Conservation (phyloP, 1,284 basidiomycete genomes). For the Puccinia coronata region DNA sequence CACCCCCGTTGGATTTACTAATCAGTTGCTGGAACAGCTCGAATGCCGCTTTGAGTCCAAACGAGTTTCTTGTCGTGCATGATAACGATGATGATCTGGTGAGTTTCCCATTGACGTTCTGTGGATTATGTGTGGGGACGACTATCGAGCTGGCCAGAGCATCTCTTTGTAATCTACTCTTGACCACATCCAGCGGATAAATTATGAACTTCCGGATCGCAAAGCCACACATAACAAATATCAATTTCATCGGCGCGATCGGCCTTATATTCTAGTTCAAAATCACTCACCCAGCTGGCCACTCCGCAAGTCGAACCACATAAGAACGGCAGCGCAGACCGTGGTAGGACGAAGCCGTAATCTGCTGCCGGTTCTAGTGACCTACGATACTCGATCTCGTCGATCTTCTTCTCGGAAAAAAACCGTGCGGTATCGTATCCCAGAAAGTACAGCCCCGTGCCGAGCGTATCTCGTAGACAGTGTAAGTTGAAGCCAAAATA, state of each 20-base stretch:
- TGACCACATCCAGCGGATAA: conserved; percentile 48
- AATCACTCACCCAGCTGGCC: conserved; percentile 63
- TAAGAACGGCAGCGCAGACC: conserved; percentile 72
- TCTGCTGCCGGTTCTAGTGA: conserved; percentile 67
- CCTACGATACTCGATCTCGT: conserved; percentile 29
- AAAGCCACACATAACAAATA: not conserved
- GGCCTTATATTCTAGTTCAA: too few species aligned
- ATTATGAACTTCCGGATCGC: conserved; percentile 29
- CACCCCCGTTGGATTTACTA: conserved; percentile 34
- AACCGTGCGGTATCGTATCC: conserved; percentile 80
- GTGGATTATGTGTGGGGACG: not conserved
- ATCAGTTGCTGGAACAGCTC: conserved; percentile 34
- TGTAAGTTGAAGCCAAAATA: conserved; percentile 43
- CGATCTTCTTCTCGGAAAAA: conserved; percentile 69
- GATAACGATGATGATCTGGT: not conserved
- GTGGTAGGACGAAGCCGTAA: conserved; percentile 73
- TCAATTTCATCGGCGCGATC: too few species aligned
- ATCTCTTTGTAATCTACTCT: conserved; percentile 48
- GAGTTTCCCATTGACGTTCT: conserved; percentile 2
- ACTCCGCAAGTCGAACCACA: conserved; percentile 82
- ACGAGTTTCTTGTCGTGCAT: conserved; percentile 6
- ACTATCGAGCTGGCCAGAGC: conserved; percentile 30
- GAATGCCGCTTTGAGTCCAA: conserved; percentile 38
- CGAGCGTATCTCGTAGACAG: conserved; percentile 74
- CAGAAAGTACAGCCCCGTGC: conserved; percentile 80